phyloP scores from a whole-genome alignment of 257 asterid species.

The Mitragyna speciosa region DNA sequence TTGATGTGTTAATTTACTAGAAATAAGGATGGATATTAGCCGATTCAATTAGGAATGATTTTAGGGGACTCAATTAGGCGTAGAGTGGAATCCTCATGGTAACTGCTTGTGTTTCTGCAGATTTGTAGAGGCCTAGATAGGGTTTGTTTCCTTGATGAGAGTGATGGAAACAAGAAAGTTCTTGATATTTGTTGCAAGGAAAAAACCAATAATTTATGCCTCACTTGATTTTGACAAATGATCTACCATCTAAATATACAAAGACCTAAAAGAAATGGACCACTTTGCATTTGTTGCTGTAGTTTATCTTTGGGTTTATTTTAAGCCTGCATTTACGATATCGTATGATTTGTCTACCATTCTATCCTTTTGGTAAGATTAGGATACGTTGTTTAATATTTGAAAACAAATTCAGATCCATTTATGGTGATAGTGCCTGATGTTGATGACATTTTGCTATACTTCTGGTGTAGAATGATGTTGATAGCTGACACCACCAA shows the following conservation, averaged over 20 bases:
- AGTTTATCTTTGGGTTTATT: conserved; percentile 6
- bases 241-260: conserved; percentile 1
- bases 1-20: too few relatives aligned
- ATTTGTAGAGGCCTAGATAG: neutral
- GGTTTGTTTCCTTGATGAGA: neutral
- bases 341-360: neutral
- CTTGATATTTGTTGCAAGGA: neutral
- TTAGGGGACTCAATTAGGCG: too few relatives aligned
- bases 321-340: conserved; percentile 5
- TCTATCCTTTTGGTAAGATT: neutral
- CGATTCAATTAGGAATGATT: too few relatives aligned
- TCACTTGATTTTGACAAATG: conserved; percentile 22
- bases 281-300: conserved; percentile 5
- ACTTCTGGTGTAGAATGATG: neutral
- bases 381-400: neutral
- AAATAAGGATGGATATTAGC: too few relatives aligned
- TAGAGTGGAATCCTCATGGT: too few relatives aligned
- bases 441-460: conserved; percentile 5
- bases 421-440: conserved; percentile 10
- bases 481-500: conserved; percentile 6
- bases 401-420: conserved; percentile 13
- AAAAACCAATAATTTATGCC: neutral
- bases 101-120: conserved; percentile 8
- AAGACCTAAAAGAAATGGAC: conserved; percentile 6
- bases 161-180: conserved; percentile 9